Evolutionary conservation across 495 filamentous ascomycete species (phyloP).

Genomic region (Penicillium atrosanguineum): DNA sequence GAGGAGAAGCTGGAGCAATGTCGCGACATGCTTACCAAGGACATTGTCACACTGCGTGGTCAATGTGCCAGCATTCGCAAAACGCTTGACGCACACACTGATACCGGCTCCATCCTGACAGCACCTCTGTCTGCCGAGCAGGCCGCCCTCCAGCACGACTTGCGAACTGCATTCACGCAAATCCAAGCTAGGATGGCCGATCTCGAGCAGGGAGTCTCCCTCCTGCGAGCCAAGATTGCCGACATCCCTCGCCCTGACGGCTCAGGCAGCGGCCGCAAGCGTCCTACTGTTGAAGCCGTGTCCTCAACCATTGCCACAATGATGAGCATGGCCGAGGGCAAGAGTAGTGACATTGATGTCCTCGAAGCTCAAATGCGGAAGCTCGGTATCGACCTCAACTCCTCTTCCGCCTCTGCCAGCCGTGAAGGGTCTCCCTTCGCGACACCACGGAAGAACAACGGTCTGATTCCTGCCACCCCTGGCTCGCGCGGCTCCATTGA

Average conservation of each 20-base stretch:
- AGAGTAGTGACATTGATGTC: slow-evolving; percentile 82
- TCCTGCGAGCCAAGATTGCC: slow-evolving; percentile 78
- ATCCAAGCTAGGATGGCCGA: slow-evolving; percentile 73
- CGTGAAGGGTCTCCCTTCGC: slow-evolving; percentile 61
- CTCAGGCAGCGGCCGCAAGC: slow-evolving; percentile 36
- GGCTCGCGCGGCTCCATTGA: slow-evolving; percentile 41
- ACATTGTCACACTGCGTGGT: slow-evolving; percentile 62
- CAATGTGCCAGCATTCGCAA: slow-evolving; percentile 74
- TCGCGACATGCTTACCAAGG: slow-evolving; percentile 56
- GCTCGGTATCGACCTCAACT: slow-evolving; percentile 54
- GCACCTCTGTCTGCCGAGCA: slow-evolving; percentile 82
- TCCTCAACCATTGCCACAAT: slow-evolving; percentile 87
- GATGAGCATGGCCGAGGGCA: slow-evolving; percentile 86
- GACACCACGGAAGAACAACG: slow-evolving; percentile 50
- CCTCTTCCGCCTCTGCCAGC: slow-evolving; percentile 41
- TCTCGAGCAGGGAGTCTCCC: slow-evolving; percentile 73
- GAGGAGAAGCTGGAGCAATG: slow-evolving; percentile 61
- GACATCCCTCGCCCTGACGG: slow-evolving; percentile 41
- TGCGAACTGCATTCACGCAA: slow-evolving; percentile 65
- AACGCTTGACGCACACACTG: slow-evolving; percentile 65
- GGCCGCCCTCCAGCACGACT: slow-evolving; percentile 72
- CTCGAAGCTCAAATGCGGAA: slow-evolving; percentile 80
- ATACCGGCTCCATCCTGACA: slow-evolving; percentile 54
- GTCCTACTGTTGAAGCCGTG: slow-evolving; percentile 90
- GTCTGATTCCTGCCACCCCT: slow-evolving; percentile 39